Conservation (phyloP, 2,329 filamentous ascomycete species). For the Colletotrichum graminicola region DNA sequence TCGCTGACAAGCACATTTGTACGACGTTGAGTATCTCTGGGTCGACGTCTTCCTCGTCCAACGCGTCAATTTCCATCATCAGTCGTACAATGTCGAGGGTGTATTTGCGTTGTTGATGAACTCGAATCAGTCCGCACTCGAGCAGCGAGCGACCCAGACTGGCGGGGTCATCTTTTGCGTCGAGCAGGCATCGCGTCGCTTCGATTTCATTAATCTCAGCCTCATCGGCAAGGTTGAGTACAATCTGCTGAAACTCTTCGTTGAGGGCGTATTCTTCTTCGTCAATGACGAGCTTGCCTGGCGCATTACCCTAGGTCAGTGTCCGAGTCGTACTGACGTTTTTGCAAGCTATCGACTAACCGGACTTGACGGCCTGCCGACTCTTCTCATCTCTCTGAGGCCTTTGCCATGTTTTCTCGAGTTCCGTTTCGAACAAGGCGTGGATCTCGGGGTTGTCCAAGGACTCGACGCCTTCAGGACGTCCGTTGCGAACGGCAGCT, state of each 20-base stretch:
- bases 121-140: slow-evolving; percentile 85
- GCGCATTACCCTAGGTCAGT: slow-evolving; percentile 44
- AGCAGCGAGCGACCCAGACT: slow-evolving; percentile 79
- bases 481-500: slow-evolving; percentile 78
- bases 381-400: slow-evolving; percentile 80
- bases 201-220: slow-evolving; percentile 91
- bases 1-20: slow-evolving; percentile 67
- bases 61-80: slow-evolving; percentile 76
- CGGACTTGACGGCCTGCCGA: slow-evolving; percentile 76
- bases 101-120: slow-evolving; percentile 87
- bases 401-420: slow-evolving; percentile 82
- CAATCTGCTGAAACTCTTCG: slow-evolving; percentile 86
- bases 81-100: slow-evolving; percentile 87
- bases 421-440: slow-evolving; percentile 76
- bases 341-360: slow-evolving; percentile 57
- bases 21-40: slow-evolving; percentile 62
- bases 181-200: slow-evolving; percentile 81
- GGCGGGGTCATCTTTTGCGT: slow-evolving; percentile 76
- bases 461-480: slow-evolving; percentile 70
- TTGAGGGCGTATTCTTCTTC: slow-evolving; percentile 85
- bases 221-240: slow-evolving; percentile 85
- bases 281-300: slow-evolving; percentile 81
- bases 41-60: slow-evolving; percentile 68
- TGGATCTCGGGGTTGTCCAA: slow-evolving; percentile 78
- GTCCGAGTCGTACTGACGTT: neutral